These are phyloP conservation scores for Hamamelis virginiana DNA, from an alignment of 164 flowering plant genomes.

Conservation along the genomic window DNA sequence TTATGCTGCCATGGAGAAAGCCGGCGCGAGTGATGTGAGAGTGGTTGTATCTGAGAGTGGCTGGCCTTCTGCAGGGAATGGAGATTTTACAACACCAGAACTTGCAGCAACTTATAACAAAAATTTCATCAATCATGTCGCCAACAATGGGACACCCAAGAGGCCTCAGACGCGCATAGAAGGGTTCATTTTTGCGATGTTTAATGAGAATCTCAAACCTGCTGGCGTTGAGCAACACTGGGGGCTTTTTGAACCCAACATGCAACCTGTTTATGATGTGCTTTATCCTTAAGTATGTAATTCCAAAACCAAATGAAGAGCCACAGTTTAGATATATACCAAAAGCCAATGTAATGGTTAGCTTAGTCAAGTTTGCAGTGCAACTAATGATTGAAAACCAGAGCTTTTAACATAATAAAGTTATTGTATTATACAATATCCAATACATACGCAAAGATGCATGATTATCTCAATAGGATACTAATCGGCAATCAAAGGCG, in stretches of 20 bases:
- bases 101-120: conserved; percentile 28
- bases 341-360: no score
- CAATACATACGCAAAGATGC: no score
- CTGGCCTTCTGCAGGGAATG: conserved; percentile 36
- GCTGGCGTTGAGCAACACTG: conserved; percentile 25
- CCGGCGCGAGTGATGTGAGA: conserved; percentile 1
- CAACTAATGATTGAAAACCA: no score
- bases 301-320: no score
- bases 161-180: conserved; percentile 9
- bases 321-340: no score
- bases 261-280: conserved; percentile 19
- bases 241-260: conserved; percentile 13
- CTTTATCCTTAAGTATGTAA: background rate
- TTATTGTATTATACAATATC: no score
- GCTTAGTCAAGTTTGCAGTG: no score
- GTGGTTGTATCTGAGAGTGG: conserved; percentile 27
- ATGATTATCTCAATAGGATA: no score
- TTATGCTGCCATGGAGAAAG: conserved; percentile 29
- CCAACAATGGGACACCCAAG: conserved; percentile 23
- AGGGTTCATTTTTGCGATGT: conserved; percentile 23
- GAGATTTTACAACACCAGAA: conserved; percentile 9
- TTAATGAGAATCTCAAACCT: conserved; percentile 27
- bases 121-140: conserved; percentile 14
- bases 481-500: conserved; percentile 2
- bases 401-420: no score